Percentiles rank a stretch among this genome's conserved stretches.
These are phyloP conservation scores for Ormosia semicastrata DNA, from an alignment of 306 rosid genomes.

Conservation along the genomic window DNA sequence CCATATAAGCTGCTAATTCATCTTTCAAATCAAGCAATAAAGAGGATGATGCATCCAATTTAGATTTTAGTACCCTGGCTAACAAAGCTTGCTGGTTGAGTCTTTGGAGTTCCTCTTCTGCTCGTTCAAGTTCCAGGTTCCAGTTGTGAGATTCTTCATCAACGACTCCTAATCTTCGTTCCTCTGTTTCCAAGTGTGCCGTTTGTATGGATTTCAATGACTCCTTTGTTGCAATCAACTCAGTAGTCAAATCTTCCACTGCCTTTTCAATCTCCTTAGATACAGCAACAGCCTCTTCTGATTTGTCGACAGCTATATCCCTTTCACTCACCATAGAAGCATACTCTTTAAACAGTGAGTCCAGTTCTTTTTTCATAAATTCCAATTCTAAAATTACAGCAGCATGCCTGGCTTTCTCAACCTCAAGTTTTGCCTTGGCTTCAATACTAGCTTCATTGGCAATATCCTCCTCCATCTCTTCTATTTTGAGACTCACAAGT, in stretches of 20 bases:
- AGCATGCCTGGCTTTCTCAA: conserved; percentile 53
- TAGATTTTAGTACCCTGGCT: conserved; percentile 68
- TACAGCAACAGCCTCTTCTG: conserved; percentile 74
- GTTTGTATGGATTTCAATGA: conserved; percentile 58
- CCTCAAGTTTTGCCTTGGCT: conserved; percentile 84
- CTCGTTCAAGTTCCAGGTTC: conserved; percentile 68
- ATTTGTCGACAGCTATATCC: conserved; percentile 57
- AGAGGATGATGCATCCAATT: conserved; percentile 67
- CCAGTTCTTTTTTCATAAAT: conserved; percentile 59
- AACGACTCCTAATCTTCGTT: conserved; percentile 54
- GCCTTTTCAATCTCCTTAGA: conserved; percentile 75
- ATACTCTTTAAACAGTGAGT: conserved; percentile 51
- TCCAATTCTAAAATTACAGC: conserved; percentile 69
- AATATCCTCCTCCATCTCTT: conserved; percentile 88
- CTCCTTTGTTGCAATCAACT: conserved; percentile 73
- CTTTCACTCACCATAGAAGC: conserved; percentile 61
- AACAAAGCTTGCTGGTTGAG: conserved; percentile 63
- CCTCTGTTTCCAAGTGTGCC: conserved; percentile 63
- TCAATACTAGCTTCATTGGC: conserved; percentile 77
- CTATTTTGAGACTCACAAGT: conserved; percentile 65
- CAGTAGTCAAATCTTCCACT: conserved; percentile 65
- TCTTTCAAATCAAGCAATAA: conserved; percentile 67
- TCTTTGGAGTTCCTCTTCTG: conserved; percentile 66
- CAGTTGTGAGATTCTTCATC: conserved; percentile 58
- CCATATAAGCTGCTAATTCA: conserved; percentile 75